phyloP scores from a whole-genome alignment of 2,329 filamentous ascomycete species.

The Epichloe gansuensis region DNA sequence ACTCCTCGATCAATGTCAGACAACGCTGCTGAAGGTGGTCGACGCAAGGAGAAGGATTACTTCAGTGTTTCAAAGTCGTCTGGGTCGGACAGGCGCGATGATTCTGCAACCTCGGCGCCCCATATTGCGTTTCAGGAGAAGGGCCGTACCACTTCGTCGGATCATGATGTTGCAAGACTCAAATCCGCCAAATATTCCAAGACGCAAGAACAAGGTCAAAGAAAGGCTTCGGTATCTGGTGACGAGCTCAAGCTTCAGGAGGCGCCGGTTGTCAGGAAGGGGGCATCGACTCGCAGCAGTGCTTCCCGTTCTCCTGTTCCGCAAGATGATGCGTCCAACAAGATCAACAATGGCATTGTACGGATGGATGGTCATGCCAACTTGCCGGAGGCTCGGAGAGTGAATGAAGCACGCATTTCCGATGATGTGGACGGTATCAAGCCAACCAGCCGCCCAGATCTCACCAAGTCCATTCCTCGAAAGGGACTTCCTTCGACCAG shows the following conservation, averaged over 20 bases:
- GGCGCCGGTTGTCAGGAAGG: constrained; percentile 53
- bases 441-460: constrained; percentile 26
- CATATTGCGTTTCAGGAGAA: constrained; percentile 90
- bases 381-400: constrained; percentile 19
- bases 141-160: constrained; percentile 45
- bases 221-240: constrained; percentile 15
- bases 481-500: constrained; percentile 46
- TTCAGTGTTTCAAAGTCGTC: constrained; percentile 35
- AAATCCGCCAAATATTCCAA: constrained; percentile 39
- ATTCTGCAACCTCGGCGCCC: constrained; percentile 52
- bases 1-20: constrained; percentile 43
- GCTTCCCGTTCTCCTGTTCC: constrained; percentile 29
- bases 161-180: constrained; percentile 40
- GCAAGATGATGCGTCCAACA: constrained; percentile 22
- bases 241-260: constrained; percentile 68
- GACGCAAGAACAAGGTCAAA: constrained; percentile 16
- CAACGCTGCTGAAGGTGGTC: constrained; percentile 28
- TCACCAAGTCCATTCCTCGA: constrained; percentile 40
- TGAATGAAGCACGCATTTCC: constrained; percentile 38
- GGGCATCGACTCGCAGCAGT: constrained; percentile 26
- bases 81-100: constrained; percentile 31
- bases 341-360: constrained; percentile 21
- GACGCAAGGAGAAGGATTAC: constrained; percentile 46
- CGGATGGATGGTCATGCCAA: constrained; percentile 14
- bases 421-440: constrained; percentile 40